phyloP scores from a whole-genome alignment of 2,329 filamentous ascomycete species.

The Aspergillus uvarum region DNA sequence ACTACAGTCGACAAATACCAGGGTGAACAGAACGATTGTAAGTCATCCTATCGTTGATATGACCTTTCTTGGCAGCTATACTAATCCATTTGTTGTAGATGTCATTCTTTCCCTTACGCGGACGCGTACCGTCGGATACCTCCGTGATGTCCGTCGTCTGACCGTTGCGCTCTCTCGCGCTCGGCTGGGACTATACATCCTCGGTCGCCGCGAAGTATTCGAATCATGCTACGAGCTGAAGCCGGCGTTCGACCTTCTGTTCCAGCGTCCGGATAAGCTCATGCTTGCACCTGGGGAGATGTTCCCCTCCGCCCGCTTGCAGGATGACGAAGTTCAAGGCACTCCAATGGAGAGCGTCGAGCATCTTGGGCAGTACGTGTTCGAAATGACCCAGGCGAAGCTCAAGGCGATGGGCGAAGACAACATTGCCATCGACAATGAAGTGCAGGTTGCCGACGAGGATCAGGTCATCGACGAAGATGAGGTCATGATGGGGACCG shows the following conservation, averaged over 20 bases:
- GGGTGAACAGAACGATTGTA: slow-evolving; percentile 98
- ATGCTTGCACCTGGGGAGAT: slow-evolving; percentile 81
- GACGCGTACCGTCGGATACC: slow-evolving; percentile 84
- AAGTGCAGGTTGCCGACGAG: slow-evolving; percentile 31
- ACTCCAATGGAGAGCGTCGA: slow-evolving; percentile 86
- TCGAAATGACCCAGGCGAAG: slow-evolving; percentile 84
- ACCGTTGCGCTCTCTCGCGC: slow-evolving; percentile 94
- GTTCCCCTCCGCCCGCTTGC: slow-evolving; percentile 65
- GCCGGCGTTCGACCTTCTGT: slow-evolving; percentile 77
- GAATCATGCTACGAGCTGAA: slow-evolving; percentile 84
- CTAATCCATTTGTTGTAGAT: slow-evolving; percentile 54
- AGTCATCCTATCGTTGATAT: slow-evolving; percentile 44
- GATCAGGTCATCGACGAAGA: slow-evolving; percentile 33
- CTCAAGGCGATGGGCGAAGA: slow-evolving; percentile 56
- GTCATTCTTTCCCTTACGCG: slow-evolving; percentile 91
- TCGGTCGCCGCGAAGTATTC: slow-evolving; percentile 85
- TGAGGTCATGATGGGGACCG: slow-evolving; percentile 36
- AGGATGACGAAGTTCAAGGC: slow-evolving; percentile 50
- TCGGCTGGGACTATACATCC: slow-evolving; percentile 84
- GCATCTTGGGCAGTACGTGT: slow-evolving; percentile 94
- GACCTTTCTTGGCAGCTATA: slow-evolving; percentile 14
- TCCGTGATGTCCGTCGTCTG: slow-evolving; percentile 87
- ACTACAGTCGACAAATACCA: slow-evolving; percentile 98
- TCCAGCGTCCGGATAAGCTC: slow-evolving; percentile 77
- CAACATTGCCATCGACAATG: slow-evolving; percentile 37